These are phyloP conservation scores for Cadophora gregata DNA, from an alignment of 2,329 filamentous ascomycete species.

Conservation along the genomic window DNA sequence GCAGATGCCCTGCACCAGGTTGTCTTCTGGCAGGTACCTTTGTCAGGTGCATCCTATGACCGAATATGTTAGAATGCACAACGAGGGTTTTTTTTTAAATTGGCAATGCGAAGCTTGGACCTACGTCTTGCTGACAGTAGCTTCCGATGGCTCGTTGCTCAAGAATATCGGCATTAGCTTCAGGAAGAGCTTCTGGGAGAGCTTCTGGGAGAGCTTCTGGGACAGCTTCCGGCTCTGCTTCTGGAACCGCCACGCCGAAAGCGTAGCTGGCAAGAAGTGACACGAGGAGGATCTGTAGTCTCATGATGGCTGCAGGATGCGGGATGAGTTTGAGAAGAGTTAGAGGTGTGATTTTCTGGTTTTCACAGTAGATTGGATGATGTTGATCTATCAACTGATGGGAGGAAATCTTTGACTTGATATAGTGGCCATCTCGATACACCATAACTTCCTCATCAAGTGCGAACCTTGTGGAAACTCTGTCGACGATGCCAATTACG, in stretches of 20 bases:
- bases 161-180: neutral
- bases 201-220: neutral
- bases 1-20: conserved; percentile 2
- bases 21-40: conserved; percentile 9
- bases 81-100: neutral
- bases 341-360: too few species aligned
- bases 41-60: neutral
- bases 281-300: neutral
- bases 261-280: conserved; percentile 7
- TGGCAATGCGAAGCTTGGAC: neutral
- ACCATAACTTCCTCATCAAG: neutral
- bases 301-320: neutral
- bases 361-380: too few species aligned
- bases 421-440: neutral
- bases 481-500: neutral
- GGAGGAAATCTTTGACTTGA: neutral
- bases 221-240: neutral
- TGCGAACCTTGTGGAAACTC: neutral
- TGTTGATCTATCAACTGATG: too few species aligned
- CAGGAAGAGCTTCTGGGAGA: neutral
- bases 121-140: conserved; percentile 10
- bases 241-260: neutral
- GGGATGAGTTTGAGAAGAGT: too few species aligned
- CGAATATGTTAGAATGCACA: neutral
- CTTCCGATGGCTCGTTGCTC: conserved; percentile 4